Conservation (phyloP, 129 eudicot genomes). For the Erigeron canadensis region DNA sequence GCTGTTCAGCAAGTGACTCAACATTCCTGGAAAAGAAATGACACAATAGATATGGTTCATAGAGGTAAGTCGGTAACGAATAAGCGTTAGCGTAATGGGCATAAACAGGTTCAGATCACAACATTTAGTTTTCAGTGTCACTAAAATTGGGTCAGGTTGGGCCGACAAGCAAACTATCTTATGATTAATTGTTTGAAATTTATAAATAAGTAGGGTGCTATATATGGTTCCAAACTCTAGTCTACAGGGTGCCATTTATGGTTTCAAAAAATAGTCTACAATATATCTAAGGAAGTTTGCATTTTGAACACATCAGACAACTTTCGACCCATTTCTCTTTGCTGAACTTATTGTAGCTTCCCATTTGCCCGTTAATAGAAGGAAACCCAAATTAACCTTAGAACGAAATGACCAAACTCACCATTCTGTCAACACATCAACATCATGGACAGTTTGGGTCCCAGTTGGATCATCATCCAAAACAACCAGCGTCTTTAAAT, state of each 20-base stretch:
- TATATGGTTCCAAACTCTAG: too few relatives aligned
- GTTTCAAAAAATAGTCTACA: background rate
- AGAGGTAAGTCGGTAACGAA: background rate
- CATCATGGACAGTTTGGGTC: slow-evolving; percentile 96
- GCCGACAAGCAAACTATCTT: too few relatives aligned
- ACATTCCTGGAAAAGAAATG: slow-evolving; percentile 56
- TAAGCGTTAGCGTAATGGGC: background rate
- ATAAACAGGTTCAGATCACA: too few relatives aligned
- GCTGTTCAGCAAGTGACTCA: slow-evolving; percentile 78
- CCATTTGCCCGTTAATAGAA: background rate
- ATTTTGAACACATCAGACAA: background rate
- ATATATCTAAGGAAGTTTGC: background rate
- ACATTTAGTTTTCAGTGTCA: too few relatives aligned
- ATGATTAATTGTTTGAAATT: too few relatives aligned
- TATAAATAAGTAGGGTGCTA: too few relatives aligned
- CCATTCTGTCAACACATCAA: slow-evolving; percentile 98
- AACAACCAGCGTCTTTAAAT: slow-evolving; percentile 76
- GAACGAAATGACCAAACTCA: slow-evolving; percentile 23
- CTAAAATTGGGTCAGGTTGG: too few relatives aligned
- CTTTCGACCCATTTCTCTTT: background rate
- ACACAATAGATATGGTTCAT: background rate
- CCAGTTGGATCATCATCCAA: slow-evolving; percentile 99
- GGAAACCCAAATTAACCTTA: background rate
- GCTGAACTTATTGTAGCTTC: background rate
- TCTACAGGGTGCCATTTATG: too few relatives aligned